Evolutionary conservation across 768 basidiomycete species (phyloP).

Genomic region (Baorangia bicolor): DNA sequence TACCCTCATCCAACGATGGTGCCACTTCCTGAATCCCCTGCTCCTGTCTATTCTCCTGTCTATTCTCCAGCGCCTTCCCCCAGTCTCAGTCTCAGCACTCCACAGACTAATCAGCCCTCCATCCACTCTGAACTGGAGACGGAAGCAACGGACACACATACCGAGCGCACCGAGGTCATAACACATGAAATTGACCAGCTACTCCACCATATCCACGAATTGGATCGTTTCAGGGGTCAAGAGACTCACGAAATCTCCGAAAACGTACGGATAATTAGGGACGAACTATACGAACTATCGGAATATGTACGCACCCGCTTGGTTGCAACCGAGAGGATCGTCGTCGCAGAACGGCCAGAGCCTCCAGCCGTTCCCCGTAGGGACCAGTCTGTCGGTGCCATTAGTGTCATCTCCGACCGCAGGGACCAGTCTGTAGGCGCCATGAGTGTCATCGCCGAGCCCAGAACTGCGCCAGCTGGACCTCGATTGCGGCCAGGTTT

Average conservation of each 20-base stretch:
- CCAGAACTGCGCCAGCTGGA: constrained; percentile 26
- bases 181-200: constrained; percentile 54
- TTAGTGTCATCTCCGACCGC: constrained; percentile 36
- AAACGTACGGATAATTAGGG: constrained; percentile 67
- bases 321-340: constrained; percentile 19
- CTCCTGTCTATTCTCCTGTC: constrained; percentile 27
- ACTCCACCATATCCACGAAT: constrained; percentile 56
- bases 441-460: constrained; percentile 39
- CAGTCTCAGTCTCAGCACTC: constrained; percentile 52
- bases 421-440: constrained; percentile 49
- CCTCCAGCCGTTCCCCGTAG: constrained; percentile 21
- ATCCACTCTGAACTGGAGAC: constrained; percentile 47
- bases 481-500: constrained; percentile 25
- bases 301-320: constrained; percentile 48
- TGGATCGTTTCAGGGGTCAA: constrained; percentile 60
- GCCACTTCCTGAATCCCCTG: constrained; percentile 29
- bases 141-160: constrained; percentile 37
- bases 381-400: constrained; percentile 48
- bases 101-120: constrained; percentile 47
- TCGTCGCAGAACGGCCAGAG: constrained; percentile 14
- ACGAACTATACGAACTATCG: constrained; percentile 65
- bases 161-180: constrained; percentile 40
- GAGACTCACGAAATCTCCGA: constrained; percentile 65
- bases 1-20: constrained; percentile 35
- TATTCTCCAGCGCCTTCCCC: constrained; percentile 43